Evolutionary conservation across 1,139 yeast species (phyloP).

Genomic region (Tardiomyces depauwii): DNA sequence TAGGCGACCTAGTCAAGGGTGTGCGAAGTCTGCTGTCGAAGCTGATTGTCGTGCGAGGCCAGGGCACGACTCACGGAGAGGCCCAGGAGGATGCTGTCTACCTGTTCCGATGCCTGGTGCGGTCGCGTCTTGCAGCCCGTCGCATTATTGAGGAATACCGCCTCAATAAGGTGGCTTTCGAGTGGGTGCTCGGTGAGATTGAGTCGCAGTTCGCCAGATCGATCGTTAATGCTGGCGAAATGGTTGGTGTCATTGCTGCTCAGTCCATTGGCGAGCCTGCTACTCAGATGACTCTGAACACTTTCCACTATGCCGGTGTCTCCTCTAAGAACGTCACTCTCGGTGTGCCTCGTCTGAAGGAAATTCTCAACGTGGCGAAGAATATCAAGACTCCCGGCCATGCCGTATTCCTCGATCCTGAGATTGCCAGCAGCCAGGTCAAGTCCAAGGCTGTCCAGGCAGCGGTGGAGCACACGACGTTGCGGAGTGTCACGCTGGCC

Average conservation of each 20-base stretch:
- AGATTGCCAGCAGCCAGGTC: slow-evolving; percentile 78
- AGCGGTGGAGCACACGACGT: slow-evolving; percentile 91
- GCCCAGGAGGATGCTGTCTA: slow-evolving; percentile 91
- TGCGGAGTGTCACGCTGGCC: slow-evolving; percentile 92
- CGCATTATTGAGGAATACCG: slow-evolving; percentile 88
- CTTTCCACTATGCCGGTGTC: slow-evolving; percentile 99
- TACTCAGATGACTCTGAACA: slow-evolving; percentile 97
- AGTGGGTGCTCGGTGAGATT: slow-evolving; percentile 92
- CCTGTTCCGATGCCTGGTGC: slow-evolving; percentile 79
- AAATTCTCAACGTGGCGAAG: slow-evolving; percentile 96
- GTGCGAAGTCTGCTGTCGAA: slow-evolving; percentile 62
- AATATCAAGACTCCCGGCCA: slow-evolving; percentile 97
- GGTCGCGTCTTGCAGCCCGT: slow-evolving; percentile 86
- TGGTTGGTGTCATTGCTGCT: slow-evolving; percentile 99
- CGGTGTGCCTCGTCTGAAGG: slow-evolving; percentile 99
- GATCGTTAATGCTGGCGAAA: slow-evolving; percentile 95
- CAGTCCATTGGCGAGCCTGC: slow-evolving; percentile 99
- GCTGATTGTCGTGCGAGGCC: slow-evolving; percentile 75
- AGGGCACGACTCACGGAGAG: slow-evolving; percentile 57
- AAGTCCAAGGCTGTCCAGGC: slow-evolving; percentile 92
- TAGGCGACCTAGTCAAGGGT: slow-evolving; percentile 65
- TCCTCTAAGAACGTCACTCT: slow-evolving; percentile 97
- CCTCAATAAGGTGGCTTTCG: slow-evolving; percentile 75
- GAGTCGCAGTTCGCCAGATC: slow-evolving; percentile 91
- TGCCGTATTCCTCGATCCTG: slow-evolving; percentile 78